Evolutionary conservation across 2,329 filamentous ascomycete genomes (phyloP).

Genomic region (Hymenoscyphus linearis): DNA sequence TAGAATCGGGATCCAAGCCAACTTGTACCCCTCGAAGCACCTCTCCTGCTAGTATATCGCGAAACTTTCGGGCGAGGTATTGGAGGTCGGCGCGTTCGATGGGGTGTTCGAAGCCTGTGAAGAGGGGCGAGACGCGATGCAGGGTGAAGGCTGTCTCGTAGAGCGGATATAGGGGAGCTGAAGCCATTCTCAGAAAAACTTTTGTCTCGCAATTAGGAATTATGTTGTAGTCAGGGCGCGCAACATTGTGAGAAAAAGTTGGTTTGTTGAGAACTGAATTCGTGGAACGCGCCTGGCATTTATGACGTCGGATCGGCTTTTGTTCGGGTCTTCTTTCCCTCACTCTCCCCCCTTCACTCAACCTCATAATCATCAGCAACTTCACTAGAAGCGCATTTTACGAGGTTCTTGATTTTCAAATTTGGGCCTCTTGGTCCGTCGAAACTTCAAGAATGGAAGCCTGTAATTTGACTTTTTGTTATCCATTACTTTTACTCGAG

Average conservation of each 20-base stretch:
- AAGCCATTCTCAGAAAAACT: not conserved
- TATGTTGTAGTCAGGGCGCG: not conserved
- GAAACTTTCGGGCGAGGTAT: constrained; percentile 37
- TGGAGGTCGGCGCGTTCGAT: constrained; percentile 32
- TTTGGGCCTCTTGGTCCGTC: no score
- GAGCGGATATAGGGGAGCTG: constrained; percentile 34
- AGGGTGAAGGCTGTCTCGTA: constrained; percentile 41
- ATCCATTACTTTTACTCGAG: no score
- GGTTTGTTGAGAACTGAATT: not conserved
- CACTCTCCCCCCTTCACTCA: no score
- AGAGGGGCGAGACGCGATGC: constrained; percentile 42
- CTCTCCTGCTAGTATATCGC: constrained; percentile 41
- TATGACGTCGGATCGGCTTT: no score
- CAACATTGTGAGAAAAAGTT: constrained; percentile 10
- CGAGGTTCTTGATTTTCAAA: no score
- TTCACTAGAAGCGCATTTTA: no score
- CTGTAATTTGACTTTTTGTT: no score
- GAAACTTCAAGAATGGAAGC: no score
- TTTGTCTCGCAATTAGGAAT: not conserved
- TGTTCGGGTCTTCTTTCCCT: no score
- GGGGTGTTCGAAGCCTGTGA: constrained; percentile 33
- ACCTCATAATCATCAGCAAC: no score
- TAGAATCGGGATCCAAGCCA: constrained; percentile 34
- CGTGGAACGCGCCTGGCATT: no score
- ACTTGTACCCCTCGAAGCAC: constrained; percentile 41